Evolutionary conservation across 78 protist species (phyloP), one percentile per base, ranked within the genome.

Genomic region (Tieghemostelium lacteum): DNA sequence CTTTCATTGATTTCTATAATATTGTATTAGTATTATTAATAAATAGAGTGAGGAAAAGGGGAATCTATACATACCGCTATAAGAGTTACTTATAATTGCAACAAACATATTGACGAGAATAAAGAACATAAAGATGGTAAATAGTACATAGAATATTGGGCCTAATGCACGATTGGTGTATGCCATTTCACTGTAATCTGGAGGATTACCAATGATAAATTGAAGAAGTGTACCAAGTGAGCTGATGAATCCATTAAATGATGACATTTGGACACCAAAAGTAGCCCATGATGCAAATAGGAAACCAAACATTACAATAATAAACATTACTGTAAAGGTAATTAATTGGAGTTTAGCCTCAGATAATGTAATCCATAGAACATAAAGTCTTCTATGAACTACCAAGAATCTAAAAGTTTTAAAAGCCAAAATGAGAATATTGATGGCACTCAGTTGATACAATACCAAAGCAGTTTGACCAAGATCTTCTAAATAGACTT

Each of bases 151-250:
- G 40, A 63, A 83, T 75, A 83, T 66, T 83, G 89, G 89, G 69
- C 89, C 89, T n/a, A 83, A 42, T 22, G 89, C 89, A 69, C 89
- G 66, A 69, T 83, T 83, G 52, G 89, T 83, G 40, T 66, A 69
- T 8, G 75, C 31, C 89, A 83, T 83, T 36, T 39, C 77, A 33
- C 37, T 49, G 55, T 63, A 83, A 58, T 62, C 74, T 17, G 89
- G 89, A 40, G 89, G 89, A 69, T 83, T 69, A 40, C 89, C 89
- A 67, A 83, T 83, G 14, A 83, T 69, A 12, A 69, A 83, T 69
- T 83, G 89, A 31, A 83, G 42, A 28, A 73, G 42, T 26, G 89
- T 83, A 58, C 89, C 89, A 8, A 83, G 34, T 34, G 64, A 42
- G 16, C 33, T 69, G 24, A 83, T 34, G 61, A 83, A 83, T 29